Percentiles rank a stretch among this genome's conserved stretches.
phyloP scores from a whole-genome alignment of 2,329 filamentous ascomycete genomes.

The Lachnellula arida region DNA sequence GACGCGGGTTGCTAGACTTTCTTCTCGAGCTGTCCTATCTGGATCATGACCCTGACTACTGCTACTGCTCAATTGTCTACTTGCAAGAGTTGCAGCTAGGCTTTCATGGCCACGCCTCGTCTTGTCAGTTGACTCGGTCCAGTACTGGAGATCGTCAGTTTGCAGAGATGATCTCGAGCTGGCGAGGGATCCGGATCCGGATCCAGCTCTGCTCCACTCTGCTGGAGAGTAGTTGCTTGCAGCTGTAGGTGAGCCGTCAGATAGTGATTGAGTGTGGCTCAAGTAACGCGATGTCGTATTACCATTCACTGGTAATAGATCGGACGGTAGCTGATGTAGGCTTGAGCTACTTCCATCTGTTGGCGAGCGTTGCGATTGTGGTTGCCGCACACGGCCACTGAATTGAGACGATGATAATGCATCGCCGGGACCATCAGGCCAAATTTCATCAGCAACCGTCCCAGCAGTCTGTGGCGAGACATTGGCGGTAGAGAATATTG shows the following conservation, averaged over 20 bases:
- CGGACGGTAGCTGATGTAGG: too few species aligned
- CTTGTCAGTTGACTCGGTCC: neutral
- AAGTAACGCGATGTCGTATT: neutral
- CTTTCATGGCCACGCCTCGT: neutral
- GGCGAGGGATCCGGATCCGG: neutral
- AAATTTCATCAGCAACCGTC: neutral
- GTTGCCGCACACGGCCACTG: neutral
- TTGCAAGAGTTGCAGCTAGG: neutral
- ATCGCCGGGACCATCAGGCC: neutral
- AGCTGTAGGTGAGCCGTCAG: neutral
- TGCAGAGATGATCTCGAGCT: neutral
- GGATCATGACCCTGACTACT: neutral
- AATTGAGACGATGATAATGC: neutral
- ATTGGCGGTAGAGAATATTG: neutral
- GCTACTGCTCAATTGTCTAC: neutral
- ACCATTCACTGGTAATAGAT: neutral
- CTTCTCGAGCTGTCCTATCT: neutral
- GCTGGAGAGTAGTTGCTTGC: neutral
- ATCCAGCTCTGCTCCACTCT: neutral
- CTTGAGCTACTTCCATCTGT: neutral
- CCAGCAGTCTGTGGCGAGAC: neutral
- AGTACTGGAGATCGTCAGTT: neutral
- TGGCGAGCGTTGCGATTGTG: neutral
- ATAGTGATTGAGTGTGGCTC: neutral
- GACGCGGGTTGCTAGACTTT: neutral